Evolutionary conservation across 169 alveolate species (phyloP), one percentile per base, ranked within the genome.

Genomic region (Toxoplasma gondii): DNA sequence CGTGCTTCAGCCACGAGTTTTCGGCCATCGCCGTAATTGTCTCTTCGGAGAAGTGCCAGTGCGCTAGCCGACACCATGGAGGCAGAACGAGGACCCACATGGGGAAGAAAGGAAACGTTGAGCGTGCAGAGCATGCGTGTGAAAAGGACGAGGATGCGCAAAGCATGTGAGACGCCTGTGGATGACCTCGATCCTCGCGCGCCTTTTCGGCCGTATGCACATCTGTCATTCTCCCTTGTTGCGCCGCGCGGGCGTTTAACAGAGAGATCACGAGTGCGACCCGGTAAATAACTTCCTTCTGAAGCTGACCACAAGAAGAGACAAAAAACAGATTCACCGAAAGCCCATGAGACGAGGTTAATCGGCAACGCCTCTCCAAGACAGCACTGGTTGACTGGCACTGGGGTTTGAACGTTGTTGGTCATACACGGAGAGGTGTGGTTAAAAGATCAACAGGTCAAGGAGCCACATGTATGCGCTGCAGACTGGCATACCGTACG

Each of bases 31-130:
- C 74, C 44, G 34, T 58, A 24, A 34, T 44, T 0, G 90, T 67
- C 64, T 43, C 90, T n/a, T 29, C 69, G 39, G 69, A 38, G 29
- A 41, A 82, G n/a, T 78, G 45, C 97, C 97, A 95, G 29, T 95
- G 97, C 7, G 94, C 88, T 36, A 95, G 16, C 41, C 93, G 93
- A 88, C 97, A 95, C 97, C 97, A 95, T 22, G 97, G 97, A 17
- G 97, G 97, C 19, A 95, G 93, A 12, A 95, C 97, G 31, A 95
- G 91, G 53, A 92, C 93, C 82, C 94, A 92, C 81, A 95, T 2
- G 45, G 86, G 86, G 45, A 16, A 78, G 4, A 19, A 19, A 10
- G n/a, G 45, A 17, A 31, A 78, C 4, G 82, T 31, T 7, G 86
- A n/a, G 74, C 31, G 29, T 64, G 34, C 74, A 64, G 58, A 4